Evolutionary conservation across 1,284 basidiomycete species (phyloP).

Genomic region (Inonotus obliquus): DNA sequence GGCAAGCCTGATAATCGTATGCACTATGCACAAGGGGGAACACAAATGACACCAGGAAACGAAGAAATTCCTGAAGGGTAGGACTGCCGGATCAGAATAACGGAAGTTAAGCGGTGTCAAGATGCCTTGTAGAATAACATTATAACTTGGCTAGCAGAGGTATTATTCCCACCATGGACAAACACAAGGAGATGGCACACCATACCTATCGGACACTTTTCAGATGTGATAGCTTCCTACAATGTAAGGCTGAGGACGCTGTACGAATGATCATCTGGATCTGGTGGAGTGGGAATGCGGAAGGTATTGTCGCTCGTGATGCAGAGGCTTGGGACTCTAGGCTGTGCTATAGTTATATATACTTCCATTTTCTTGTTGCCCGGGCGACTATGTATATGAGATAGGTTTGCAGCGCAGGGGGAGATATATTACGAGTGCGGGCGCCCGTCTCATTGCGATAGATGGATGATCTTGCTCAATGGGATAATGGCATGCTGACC

Average conservation of each 20-base stretch:
- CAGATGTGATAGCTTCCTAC: no score
- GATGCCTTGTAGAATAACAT: background rate
- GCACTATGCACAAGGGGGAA: background rate
- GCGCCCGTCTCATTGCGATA: no score
- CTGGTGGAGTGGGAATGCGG: slow-evolving; percentile 2
- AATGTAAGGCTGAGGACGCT: background rate
- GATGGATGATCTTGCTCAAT: background rate
- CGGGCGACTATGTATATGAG: background rate
- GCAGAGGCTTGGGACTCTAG: background rate
- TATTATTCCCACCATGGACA: background rate
- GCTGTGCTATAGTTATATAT: background rate
- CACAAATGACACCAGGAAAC: background rate
- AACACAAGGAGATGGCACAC: background rate
- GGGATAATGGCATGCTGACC: background rate
- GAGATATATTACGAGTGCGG: no score
- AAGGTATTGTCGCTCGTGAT: background rate
- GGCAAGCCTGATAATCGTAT: background rate
- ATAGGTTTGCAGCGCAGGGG: background rate
- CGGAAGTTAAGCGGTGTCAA: background rate
- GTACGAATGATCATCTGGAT: background rate
- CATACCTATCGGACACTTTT: background rate
- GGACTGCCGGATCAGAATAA: background rate
- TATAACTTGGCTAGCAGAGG: background rate
- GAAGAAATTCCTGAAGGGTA: background rate
- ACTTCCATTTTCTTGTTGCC: slow-evolving; percentile 5